A percentile compares a stretch with the other conserved stretches of the same genome.
These are phyloP conservation scores for Trichoderma endophyticum DNA, from an alignment of 2,329 filamentous ascomycete species.

Conservation along the genomic window DNA sequence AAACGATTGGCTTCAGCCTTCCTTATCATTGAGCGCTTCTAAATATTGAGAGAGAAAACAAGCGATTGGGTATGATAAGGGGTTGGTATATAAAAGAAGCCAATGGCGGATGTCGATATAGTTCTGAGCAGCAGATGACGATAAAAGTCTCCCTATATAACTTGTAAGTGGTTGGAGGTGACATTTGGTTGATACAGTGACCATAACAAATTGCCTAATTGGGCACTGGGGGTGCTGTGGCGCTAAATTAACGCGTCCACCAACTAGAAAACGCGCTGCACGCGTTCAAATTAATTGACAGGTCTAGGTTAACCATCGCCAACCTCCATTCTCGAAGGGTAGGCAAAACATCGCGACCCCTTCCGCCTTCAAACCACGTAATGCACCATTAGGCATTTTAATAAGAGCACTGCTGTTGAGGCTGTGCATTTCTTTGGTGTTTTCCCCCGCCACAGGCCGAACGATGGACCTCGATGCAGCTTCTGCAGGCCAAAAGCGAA, in stretches of 20 bases:
- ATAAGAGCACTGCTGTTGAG: not conserved
- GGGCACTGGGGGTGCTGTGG: not conserved
- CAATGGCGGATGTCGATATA: too few relatives aligned
- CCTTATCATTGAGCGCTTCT: not conserved
- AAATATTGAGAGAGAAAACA: too few relatives aligned
- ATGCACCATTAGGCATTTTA: not conserved
- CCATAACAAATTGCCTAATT: slow-evolving; percentile 1
- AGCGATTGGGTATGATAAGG: too few relatives aligned
- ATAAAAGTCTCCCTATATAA: not conserved
- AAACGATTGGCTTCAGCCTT: not conserved
- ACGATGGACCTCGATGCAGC: slow-evolving; percentile 29
- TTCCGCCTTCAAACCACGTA: not conserved
- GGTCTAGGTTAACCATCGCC: slow-evolving; percentile 8
- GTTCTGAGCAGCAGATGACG: too few relatives aligned
- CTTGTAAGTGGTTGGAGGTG: not conserved
- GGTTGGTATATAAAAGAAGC: too few relatives aligned
- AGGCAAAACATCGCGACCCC: not conserved
- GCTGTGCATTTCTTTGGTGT: not conserved
- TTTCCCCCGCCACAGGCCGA: not conserved
- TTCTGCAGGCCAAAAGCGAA: slow-evolving; percentile 26
- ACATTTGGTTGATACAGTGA: not conserved
- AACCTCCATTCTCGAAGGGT: not conserved
- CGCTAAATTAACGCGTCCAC: slow-evolving; percentile 18
- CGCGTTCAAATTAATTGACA: slow-evolving; percentile 15
- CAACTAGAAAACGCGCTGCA: slow-evolving; percentile 10